phyloP scores from a whole-genome alignment of 1,139 yeast genomes.

The Lodderomyces theae region DNA sequence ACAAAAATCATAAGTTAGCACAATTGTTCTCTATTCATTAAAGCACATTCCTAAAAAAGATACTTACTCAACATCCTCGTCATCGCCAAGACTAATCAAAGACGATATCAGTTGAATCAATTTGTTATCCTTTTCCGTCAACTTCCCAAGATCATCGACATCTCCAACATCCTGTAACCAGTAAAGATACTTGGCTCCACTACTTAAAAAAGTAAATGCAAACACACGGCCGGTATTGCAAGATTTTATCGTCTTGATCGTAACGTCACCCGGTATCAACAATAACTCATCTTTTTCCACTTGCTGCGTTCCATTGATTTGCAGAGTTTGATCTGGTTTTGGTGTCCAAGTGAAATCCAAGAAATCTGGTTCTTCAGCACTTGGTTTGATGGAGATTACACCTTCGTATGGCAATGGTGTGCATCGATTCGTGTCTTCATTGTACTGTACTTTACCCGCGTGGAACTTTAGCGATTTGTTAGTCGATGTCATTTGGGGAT shows the following conservation, averaged over 20 bases:
- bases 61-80: conserved; percentile 37
- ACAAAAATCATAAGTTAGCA: conserved; percentile 1
- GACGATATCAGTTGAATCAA: conserved; percentile 53
- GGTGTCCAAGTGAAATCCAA: conserved; percentile 46
- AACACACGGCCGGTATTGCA: conserved; percentile 84
- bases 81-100: conserved; percentile 44
- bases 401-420: conserved; percentile 81
- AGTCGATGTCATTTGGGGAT: conserved; percentile 12
- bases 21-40: conserved; percentile 18
- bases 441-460: conserved; percentile 81
- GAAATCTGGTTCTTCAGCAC: conserved; percentile 52
- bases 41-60: conserved; percentile 14
- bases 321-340: conserved; percentile 28
- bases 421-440: conserved; percentile 67
- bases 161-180: conserved; percentile 89
- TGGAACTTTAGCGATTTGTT: conserved; percentile 50
- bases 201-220: conserved; percentile 75
- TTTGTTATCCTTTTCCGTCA: conserved; percentile 61
- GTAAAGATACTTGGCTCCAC: conserved; percentile 80
- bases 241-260: conserved; percentile 70
- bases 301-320: conserved; percentile 16
- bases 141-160: conserved; percentile 56
- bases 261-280: conserved; percentile 90
- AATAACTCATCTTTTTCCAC: conserved; percentile 65
- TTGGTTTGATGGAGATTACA: conserved; percentile 60